phyloP scores from a whole-genome alignment of 2,329 filamentous ascomycete genomes.

The Aspergillus neoniger region DNA sequence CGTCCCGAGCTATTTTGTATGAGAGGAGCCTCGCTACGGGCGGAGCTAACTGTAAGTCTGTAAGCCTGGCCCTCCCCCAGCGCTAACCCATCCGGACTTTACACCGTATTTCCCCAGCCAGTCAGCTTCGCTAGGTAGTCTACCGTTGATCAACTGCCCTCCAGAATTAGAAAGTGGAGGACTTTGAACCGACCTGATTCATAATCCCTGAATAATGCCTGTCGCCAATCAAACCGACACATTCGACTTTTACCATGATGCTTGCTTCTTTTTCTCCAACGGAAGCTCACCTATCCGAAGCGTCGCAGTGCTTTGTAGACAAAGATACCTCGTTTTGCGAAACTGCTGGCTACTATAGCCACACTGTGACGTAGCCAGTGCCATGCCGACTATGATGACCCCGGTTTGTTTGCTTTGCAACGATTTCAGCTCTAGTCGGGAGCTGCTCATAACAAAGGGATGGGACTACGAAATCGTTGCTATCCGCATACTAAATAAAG shows the following conservation, averaged over 20 bases:
- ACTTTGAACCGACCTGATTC: background rate
- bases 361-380: background rate
- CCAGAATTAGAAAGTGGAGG: background rate
- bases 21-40: conserved; percentile 5
- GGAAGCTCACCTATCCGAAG: background rate
- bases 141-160: background rate
- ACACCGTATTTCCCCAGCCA: conserved; percentile 2
- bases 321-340: too few relatives aligned
- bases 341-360: too few relatives aligned
- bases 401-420: background rate
- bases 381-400: background rate
- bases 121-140: background rate
- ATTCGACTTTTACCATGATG: background rate
- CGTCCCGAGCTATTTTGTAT: conserved; percentile 2
- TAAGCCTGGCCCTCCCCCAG: background rate
- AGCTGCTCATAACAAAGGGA: background rate
- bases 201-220: background rate
- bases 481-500: background rate
- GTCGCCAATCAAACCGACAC: background rate
- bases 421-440: too few relatives aligned
- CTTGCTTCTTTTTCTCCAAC: background rate
- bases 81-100: background rate
- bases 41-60: background rate
- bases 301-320: too few relatives aligned
- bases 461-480: background rate